phyloP scores from a whole-genome alignment of 2,329 filamentous ascomycete genomes.

The Thielaviopsis ethacetica region DNA sequence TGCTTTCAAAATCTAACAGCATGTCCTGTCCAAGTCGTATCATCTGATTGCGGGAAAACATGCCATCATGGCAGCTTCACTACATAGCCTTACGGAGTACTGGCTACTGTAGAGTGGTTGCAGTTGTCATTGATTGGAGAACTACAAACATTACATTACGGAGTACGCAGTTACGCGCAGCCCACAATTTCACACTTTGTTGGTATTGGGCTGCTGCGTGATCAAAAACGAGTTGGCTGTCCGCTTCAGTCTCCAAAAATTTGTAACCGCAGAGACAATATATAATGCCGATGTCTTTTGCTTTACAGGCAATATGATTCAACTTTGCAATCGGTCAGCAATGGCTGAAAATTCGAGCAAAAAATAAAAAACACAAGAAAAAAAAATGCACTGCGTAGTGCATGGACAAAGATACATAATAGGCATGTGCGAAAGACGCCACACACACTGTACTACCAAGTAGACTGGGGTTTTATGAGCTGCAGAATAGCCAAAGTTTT shows the following conservation, averaged over 20 bases:
- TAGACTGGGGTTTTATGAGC: slow-evolving; percentile 4
- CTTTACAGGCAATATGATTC: no score
- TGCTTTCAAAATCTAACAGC: neutral
- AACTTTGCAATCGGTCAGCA: neutral
- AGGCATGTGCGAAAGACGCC: slow-evolving; percentile 3
- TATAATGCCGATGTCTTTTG: no score
- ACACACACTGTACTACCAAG: slow-evolving; percentile 11
- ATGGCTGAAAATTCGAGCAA: no score
- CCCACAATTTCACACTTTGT: neutral
- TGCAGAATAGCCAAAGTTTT: neutral
- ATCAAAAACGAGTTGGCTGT: neutral
- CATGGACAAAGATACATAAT: neutral
- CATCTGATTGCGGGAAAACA: neutral
- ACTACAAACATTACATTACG: neutral
- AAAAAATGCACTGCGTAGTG: neutral
- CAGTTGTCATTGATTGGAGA: neutral
- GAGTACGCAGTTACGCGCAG: neutral
- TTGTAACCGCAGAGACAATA: neutral
- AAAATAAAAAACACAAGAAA: neutral
- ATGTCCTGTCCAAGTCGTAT: neutral
- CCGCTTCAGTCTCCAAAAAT: neutral
- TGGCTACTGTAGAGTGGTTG: neutral
- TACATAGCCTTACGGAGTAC: neutral
- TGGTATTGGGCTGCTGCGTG: neutral
- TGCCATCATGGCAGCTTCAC: neutral